phyloP scores from a whole-genome alignment of 116 monocot genomes.

The Phalaenopsis hybrid region DNA sequence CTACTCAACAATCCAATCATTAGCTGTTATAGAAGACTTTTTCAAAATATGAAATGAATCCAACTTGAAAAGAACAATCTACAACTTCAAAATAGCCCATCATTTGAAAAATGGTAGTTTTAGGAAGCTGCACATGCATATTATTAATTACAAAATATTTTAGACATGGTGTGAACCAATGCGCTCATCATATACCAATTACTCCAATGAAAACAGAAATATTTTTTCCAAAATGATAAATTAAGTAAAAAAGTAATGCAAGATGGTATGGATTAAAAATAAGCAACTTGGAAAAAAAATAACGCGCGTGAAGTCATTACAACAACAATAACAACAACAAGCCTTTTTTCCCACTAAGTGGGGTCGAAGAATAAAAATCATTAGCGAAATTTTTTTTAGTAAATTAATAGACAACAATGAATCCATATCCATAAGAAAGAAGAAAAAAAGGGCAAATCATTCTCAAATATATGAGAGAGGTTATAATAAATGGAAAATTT shows the following conservation, averaged over 20 bases:
- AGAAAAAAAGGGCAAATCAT: not conserved
- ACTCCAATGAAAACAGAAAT: not conserved
- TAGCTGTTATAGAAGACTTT: no score
- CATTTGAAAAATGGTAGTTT: no score
- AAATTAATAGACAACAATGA: not conserved
- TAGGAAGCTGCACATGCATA: not conserved
- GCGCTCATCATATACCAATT: not conserved
- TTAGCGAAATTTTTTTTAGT: no score
- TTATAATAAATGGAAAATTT: not conserved
- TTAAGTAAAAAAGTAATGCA: not conserved
- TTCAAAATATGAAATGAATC: no score
- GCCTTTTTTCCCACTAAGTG: no score
- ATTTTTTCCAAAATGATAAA: not conserved
- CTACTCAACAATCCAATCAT: not conserved
- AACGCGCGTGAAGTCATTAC: not conserved
- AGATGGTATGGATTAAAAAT: not conserved
- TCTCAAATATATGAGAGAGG: not conserved
- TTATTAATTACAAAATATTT: not conserved
- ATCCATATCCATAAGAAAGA: not conserved
- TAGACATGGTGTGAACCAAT: not conserved
- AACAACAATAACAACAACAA: not conserved
- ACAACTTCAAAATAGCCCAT: no score
- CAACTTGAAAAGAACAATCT: no score
- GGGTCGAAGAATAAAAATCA: no score
- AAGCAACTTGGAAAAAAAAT: not conserved